These are phyloP conservation scores for Bretziella fagacearum DNA, from an alignment of 2,329 filamentous ascomycete species.

Conservation along the genomic window DNA sequence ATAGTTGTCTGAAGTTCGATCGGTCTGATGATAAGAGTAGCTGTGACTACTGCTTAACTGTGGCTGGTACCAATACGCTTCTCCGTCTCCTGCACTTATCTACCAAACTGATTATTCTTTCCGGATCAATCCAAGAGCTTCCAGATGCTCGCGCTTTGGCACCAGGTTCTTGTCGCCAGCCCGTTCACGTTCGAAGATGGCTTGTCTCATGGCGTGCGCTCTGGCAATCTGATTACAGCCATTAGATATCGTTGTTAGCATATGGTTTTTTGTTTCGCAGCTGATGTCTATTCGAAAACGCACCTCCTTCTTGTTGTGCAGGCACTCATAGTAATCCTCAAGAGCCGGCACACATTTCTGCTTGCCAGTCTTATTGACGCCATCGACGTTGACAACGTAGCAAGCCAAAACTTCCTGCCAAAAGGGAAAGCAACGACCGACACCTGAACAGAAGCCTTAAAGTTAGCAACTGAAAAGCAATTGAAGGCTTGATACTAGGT, in stretches of 20 bases:
- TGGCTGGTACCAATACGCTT: not conserved
- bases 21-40: no score
- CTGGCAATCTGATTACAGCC: no score
- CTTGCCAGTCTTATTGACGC: slow-evolving; percentile 64
- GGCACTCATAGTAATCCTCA: slow-evolving; percentile 97
- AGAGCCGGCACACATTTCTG: slow-evolving; percentile 71
- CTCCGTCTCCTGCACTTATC: not conserved
- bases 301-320: slow-evolving; percentile 99
- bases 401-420: slow-evolving; percentile 98
- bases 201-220: slow-evolving; percentile 60
- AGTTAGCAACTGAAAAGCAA: not conserved
- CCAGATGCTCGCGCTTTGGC: slow-evolving; percentile 75
- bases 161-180: slow-evolving; percentile 44
- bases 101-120: slow-evolving; percentile 55
- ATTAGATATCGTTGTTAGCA: slow-evolving; percentile 31
- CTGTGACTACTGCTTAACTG: no score
- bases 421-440: slow-evolving; percentile 86
- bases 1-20: no score
- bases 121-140: slow-evolving; percentile 66
- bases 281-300: slow-evolving; percentile 13
- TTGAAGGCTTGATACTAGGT: no score
- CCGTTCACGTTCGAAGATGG: slow-evolving; percentile 58
- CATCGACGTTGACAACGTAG: slow-evolving; percentile 83
- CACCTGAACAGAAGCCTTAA: slow-evolving; percentile 28
- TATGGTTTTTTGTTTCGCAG: not conserved